Base-by-base conservation (phyloP, 208 protist species). In the Leishmania braziliensis region DNA sequence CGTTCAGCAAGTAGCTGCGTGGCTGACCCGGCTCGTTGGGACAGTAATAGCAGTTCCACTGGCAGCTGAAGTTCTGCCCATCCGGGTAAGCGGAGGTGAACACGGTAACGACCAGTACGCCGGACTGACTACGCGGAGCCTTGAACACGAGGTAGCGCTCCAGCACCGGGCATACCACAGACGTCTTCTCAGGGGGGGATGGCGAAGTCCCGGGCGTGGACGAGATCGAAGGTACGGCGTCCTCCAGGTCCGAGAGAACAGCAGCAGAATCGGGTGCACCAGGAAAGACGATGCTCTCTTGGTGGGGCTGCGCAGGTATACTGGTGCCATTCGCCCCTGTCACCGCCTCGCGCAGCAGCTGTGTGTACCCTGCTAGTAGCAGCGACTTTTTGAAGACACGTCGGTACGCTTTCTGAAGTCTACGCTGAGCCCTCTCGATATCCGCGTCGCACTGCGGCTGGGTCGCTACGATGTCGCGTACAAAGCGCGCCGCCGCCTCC, bases 1-100 rank as follows among this genome's bases (percentile, higher is more conserved):
- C 95, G 80, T 97, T 97, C 58, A 95, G 87, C 69, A 98, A 77
- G 75, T 98, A 98, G 80, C 93, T 97, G 23, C 94, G 86, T n/a
- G 96, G 95, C 87, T 98, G 95, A 0, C 90, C 92, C 0, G 95
- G 95, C 84, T 98, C 93, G 82, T 96, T 97, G 5, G 95, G 95
- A 81, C 95, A 98, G 86, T 98, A 98, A 87, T 98, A 96, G 89
- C 95, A 98, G 84, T 98, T 95, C 95, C 95, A 98, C 85, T 97
- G 84, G 81, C 95, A 98, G 78, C 92, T 97, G 79, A 98, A 98
- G 72, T 79, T 85, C 80, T 96, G 94, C 46, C 90, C 91, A 29
- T 92, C 87, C 14, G 95, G 95, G 84, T 95, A 97, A 2, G 95
- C 82, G 4, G 94, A 97, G 50, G 95, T 98, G 86, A 98, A 97